These are phyloP conservation scores for Cymbidium sinense DNA, from an alignment of 106 monocot genomes.

Conservation along the genomic window DNA sequence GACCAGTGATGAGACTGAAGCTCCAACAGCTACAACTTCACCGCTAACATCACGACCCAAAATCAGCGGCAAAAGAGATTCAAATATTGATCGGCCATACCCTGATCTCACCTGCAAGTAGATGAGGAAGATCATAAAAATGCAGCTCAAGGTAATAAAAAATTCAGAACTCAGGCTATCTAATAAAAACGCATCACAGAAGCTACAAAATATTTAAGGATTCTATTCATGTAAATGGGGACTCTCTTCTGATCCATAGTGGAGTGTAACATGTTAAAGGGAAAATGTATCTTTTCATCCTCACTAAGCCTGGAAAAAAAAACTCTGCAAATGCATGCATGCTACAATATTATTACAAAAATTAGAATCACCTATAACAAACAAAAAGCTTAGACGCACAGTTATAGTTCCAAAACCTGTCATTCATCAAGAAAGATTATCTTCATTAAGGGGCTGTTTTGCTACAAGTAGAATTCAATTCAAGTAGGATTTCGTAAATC, in stretches of 20 bases:
- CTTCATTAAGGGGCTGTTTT: not conserved
- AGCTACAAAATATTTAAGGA: not conserved
- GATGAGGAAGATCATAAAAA: not conserved
- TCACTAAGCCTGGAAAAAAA: not conserved
- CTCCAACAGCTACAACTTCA: slow-evolving; percentile 82
- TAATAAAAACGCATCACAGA: not conserved
- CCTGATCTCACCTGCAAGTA: slow-evolving; percentile 77
- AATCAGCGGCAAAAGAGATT: slow-evolving; percentile 74
- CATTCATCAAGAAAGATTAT: not conserved
- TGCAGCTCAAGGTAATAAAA: not conserved
- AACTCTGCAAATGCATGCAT: not conserved
- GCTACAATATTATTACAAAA: not conserved
- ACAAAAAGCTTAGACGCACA: not conserved
- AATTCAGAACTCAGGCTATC: not conserved
- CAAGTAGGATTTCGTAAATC: too few relatives aligned
- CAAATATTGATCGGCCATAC: slow-evolving; percentile 90
- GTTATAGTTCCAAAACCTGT: not conserved
- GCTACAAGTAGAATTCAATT: too few relatives aligned
- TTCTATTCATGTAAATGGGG: not conserved
- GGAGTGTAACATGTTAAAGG: not conserved
- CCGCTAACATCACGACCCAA: slow-evolving; percentile 94
- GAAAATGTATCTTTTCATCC: not conserved
- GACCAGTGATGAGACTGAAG: slow-evolving; percentile 58
- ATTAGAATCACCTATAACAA: not conserved
- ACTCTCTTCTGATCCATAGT: not conserved